phyloP scores from a whole-genome alignment of 495 filamentous ascomycete species.

The Aspergillus indologenus region DNA sequence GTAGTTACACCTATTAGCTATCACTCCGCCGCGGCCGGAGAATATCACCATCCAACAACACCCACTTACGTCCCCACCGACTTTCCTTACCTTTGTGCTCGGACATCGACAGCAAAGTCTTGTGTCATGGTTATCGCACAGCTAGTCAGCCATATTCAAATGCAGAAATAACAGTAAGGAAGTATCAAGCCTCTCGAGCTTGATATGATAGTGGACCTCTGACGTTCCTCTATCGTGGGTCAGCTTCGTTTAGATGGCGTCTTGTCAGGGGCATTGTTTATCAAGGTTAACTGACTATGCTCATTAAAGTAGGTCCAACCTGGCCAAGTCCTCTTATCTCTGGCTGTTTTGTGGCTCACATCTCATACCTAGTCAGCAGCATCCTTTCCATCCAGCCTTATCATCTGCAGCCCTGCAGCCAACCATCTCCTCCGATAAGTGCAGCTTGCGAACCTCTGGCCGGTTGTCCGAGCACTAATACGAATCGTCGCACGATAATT shows the following conservation, averaged over 20 bases:
- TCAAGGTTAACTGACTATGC: not conserved
- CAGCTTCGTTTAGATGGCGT: too few species aligned
- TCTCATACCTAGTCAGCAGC: not conserved
- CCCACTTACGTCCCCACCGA: too few species aligned
- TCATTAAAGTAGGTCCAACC: not conserved
- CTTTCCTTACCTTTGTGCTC: too few species aligned
- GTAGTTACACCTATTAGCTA: too few species aligned
- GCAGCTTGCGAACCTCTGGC: constrained; percentile 1
- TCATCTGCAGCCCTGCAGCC: constrained; percentile 6
- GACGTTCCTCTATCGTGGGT: too few species aligned
- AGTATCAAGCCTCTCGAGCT: not conserved
- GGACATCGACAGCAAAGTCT: not conserved
- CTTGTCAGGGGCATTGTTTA: not conserved
- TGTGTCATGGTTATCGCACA: not conserved
- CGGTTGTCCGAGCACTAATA: constrained; percentile 3
- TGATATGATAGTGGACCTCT: not conserved
- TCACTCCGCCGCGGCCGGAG: too few species aligned
- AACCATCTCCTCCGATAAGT: constrained; percentile 12
- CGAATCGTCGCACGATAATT: constrained; percentile 9
- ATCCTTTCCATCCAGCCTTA: constrained; percentile 2
- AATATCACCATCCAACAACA: too few species aligned
- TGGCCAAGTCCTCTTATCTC: not conserved
- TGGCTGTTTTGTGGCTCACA: not conserved
- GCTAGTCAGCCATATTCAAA: not conserved
- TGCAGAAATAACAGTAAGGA: not conserved